Percentiles rank a stretch among this genome's conserved stretches.
Evolutionary conservation across 257 asterid species (phyloP).

Genomic region (Solanum arcanum): DNA sequence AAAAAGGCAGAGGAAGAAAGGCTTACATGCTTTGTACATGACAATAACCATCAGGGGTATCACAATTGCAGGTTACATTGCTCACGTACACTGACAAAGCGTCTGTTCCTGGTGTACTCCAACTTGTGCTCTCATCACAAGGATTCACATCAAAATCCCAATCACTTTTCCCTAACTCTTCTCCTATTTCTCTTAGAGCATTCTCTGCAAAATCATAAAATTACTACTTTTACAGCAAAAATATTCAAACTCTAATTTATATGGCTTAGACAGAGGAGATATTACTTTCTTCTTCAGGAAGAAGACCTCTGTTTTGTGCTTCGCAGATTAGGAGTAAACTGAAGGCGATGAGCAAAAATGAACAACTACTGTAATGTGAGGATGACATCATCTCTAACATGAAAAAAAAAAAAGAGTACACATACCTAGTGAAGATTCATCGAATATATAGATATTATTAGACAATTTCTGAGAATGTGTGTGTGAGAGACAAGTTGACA

Average conservation of each 20-base stretch:
- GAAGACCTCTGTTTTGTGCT: background rate
- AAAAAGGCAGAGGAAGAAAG: background rate
- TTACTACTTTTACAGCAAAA: background rate
- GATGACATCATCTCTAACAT: background rate
- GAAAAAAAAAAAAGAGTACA: background rate
- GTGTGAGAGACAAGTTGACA: background rate
- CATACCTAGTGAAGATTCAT: background rate
- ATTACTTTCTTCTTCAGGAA: background rate
- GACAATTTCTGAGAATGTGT: background rate
- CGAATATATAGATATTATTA: background rate
- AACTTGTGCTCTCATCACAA: background rate
- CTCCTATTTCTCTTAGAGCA: constrained; percentile 5
- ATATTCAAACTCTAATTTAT: background rate
- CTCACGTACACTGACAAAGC: background rate
- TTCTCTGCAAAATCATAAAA: background rate
- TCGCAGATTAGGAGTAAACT: background rate
- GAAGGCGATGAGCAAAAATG: background rate
- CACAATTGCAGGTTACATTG: constrained; percentile 12
- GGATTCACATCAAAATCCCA: constrained; percentile 18
- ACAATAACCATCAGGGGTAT: background rate
- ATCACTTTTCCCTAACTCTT: constrained; percentile 1
- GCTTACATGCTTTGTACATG: constrained; percentile 22
- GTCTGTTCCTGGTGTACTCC: background rate
- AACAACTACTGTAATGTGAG: background rate
- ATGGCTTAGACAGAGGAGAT: background rate